Evolutionary conservation across 1,284 basidiomycete genomes (phyloP).

Genomic region (Flammula alnicola): DNA sequence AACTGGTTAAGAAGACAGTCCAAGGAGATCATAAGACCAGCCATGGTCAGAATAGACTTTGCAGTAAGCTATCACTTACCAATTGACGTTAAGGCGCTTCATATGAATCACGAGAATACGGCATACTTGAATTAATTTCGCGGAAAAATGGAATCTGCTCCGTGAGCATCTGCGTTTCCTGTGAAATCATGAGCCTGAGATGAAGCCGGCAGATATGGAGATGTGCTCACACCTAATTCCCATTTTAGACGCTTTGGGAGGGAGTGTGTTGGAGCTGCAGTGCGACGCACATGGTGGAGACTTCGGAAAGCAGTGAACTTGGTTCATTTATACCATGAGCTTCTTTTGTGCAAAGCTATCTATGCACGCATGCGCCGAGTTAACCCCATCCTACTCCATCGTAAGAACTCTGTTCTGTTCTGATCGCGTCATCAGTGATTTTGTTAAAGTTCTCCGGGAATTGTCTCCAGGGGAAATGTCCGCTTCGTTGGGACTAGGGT

Average conservation of each 20-base stretch:
- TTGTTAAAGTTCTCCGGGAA: slow-evolving; percentile 7
- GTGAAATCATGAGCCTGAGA: slow-evolving; percentile 17
- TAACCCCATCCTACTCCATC: slow-evolving; percentile 27
- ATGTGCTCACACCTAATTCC: slow-evolving; percentile 10
- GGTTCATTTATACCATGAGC: slow-evolving; percentile 12
- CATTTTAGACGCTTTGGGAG: slow-evolving; percentile 4
- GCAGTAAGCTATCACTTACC: too few relatives aligned
- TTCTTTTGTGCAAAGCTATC: slow-evolving; percentile 6
- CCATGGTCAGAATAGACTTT: slow-evolving; percentile 3
- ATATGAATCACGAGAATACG: slow-evolving; percentile 9
- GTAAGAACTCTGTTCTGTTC: slow-evolving; percentile 10
- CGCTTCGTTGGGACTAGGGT: slow-evolving; percentile 3
- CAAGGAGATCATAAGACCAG: slow-evolving; percentile 4
- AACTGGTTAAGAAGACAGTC: background rate
- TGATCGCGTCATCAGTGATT: slow-evolving; percentile 10
- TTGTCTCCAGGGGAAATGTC: slow-evolving; percentile 11
- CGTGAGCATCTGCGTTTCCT: slow-evolving; percentile 17
- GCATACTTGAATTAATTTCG: slow-evolving; percentile 9
- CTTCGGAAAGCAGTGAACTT: slow-evolving; percentile 20
- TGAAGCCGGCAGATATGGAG: slow-evolving; percentile 22
- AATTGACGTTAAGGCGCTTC: too few relatives aligned
- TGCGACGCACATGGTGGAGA: slow-evolving; percentile 20
- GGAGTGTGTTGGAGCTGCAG: slow-evolving; percentile 4
- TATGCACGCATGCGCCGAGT: slow-evolving; percentile 16
- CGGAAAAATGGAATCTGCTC: slow-evolving; percentile 12